Evolutionary conservation across 768 basidiomycete genomes (phyloP).

Genomic region (Leccinum rimulosum): DNA sequence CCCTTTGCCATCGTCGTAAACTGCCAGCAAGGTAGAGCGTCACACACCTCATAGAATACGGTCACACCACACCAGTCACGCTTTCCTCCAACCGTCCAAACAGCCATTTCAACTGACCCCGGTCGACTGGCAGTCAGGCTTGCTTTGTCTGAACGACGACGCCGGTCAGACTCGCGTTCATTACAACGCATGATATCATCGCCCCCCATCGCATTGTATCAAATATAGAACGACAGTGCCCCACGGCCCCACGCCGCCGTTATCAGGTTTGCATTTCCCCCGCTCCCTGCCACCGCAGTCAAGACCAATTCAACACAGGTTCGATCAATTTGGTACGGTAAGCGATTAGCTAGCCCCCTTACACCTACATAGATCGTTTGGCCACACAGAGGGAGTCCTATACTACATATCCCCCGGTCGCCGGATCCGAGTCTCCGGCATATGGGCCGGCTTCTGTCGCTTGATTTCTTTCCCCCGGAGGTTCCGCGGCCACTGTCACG

Average conservation of each 20-base stretch:
- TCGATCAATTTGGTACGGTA: background rate
- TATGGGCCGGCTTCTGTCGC: background rate
- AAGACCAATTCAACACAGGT: constrained; percentile 2
- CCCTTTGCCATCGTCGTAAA: constrained; percentile 49
- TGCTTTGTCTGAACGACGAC: background rate
- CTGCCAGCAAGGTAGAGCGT: background rate
- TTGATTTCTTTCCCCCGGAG: background rate
- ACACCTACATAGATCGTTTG: background rate
- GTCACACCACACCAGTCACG: background rate
- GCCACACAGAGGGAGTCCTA: background rate
- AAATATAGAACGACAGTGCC: background rate
- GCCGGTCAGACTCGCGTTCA: background rate
- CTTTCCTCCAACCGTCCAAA: background rate
- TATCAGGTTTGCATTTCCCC: background rate
- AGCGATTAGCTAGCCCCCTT: background rate
- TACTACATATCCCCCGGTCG: background rate
- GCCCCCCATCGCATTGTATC: background rate
- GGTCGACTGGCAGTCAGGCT: background rate
- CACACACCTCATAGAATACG: constrained; percentile 1
- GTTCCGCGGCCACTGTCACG: background rate
- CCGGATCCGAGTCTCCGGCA: background rate
- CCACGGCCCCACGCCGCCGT: background rate
- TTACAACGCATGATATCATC: background rate
- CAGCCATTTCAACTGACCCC: background rate
- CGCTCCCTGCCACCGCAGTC: background rate